A percentile compares a stretch with the other conserved stretches of the same genome.
Conservation (phyloP, 2,329 filamentous ascomycete genomes). For the Exophiala sp. region DNA sequence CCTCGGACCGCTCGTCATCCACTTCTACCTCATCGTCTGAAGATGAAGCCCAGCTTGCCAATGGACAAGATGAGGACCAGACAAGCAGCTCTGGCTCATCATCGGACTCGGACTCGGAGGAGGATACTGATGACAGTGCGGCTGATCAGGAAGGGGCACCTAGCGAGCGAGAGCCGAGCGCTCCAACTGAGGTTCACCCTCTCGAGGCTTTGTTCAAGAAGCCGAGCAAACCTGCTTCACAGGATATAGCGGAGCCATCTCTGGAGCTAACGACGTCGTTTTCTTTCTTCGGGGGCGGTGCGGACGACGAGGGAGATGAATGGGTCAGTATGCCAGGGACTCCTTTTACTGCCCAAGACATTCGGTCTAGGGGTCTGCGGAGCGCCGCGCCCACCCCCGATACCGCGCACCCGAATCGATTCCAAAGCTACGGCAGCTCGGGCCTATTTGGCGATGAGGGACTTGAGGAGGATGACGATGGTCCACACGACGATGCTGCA, state of each 20-base stretch:
- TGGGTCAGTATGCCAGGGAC: constrained; percentile 58
- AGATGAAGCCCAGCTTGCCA: constrained; percentile 26
- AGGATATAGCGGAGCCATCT: constrained; percentile 33
- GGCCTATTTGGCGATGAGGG: constrained; percentile 20
- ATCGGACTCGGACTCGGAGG: constrained; percentile 18
- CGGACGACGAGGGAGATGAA: constrained; percentile 44
- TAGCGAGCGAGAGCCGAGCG: constrained; percentile 38
- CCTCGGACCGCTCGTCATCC: neutral
- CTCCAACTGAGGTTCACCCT: constrained; percentile 65
- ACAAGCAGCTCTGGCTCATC: constrained; percentile 30
- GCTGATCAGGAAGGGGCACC: constrained; percentile 18
- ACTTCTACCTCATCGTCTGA: constrained; percentile 35
- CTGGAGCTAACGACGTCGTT: constrained; percentile 55
- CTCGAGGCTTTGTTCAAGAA: constrained; percentile 90
- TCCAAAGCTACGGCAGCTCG: constrained; percentile 26
- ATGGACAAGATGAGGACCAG: constrained; percentile 31
- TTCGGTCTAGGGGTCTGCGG: constrained; percentile 60
- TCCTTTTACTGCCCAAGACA: constrained; percentile 72
- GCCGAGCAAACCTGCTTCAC: constrained; percentile 42
- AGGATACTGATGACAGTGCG: constrained; percentile 16
- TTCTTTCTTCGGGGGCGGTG: constrained; percentile 66
- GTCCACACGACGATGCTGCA: constrained; percentile 21
- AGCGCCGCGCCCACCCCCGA: constrained; percentile 94
- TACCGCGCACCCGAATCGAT: constrained; percentile 64
- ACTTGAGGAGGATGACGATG: constrained; percentile 28